Evolutionary conservation across 1,139 yeast species (phyloP).

Genomic region (Arxiozyma bovina): DNA sequence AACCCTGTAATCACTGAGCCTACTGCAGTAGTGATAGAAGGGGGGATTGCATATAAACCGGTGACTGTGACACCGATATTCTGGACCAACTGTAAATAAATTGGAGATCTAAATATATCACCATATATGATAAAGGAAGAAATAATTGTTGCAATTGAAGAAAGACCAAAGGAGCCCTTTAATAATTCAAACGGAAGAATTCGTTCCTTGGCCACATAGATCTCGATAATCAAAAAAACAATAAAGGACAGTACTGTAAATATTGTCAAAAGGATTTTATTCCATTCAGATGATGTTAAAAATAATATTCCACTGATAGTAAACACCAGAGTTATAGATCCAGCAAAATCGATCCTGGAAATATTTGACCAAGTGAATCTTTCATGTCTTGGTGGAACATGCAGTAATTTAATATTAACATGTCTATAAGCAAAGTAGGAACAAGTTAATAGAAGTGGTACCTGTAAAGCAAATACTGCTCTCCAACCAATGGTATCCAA

Average conservation of each 20-base stretch:
- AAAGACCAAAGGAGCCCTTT: slow-evolving; percentile 25
- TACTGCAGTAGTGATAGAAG: slow-evolving; percentile 39
- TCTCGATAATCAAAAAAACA: slow-evolving; percentile 24
- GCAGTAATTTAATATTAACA: slow-evolving; percentile 25
- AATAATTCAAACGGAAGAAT: slow-evolving; percentile 27
- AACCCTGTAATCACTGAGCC: slow-evolving; percentile 58
- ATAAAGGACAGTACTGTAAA: slow-evolving; percentile 15
- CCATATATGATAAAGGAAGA: slow-evolving; percentile 30
- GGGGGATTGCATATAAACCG: slow-evolving; percentile 45
- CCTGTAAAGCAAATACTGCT: slow-evolving; percentile 49
- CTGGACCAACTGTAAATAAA: slow-evolving; percentile 45
- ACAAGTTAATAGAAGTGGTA: slow-evolving; percentile 49
- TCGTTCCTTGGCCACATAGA: slow-evolving; percentile 25
- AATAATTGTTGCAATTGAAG: slow-evolving; percentile 23
- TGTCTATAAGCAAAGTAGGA: slow-evolving; percentile 31
- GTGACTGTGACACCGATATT: slow-evolving; percentile 42
- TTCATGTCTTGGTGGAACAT: slow-evolving; percentile 31
- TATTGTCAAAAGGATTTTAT: slow-evolving; percentile 13
- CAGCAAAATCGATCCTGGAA: slow-evolving; percentile 63
- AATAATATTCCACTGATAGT: slow-evolving; percentile 45
- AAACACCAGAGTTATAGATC: slow-evolving; percentile 54
- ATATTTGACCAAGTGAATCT: slow-evolving; percentile 39
- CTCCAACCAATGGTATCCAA: slow-evolving; percentile 78
- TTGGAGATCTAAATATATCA: slow-evolving; percentile 44
- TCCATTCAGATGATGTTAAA: slow-evolving; percentile 29